Percentiles rank a stretch among this genome's conserved stretches.
These are phyloP conservation scores for Trypanosoma cruzi DNA, from an alignment of 208 protist genomes.

Conservation along the genomic window DNA sequence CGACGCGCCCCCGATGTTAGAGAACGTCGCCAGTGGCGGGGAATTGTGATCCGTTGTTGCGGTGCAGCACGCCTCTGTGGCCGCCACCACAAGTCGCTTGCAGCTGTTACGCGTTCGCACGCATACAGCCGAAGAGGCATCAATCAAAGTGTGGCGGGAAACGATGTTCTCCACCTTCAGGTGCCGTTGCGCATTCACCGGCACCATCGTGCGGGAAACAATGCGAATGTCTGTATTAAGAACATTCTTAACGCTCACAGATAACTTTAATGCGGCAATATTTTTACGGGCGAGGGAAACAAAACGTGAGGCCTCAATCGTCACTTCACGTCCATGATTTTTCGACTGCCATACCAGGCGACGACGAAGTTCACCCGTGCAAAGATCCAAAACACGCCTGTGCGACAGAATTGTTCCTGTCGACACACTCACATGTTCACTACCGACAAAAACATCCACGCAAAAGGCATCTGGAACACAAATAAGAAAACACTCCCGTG, in stretches of 20 bases:
- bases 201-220: conserved; percentile 66
- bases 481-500: conserved; percentile 67
- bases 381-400: conserved; percentile 66
- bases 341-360: conserved; percentile 77
- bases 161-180: conserved; percentile 73
- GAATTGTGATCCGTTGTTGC: conserved; percentile 5
- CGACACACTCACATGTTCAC: conserved; percentile 73
- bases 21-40: neutral
- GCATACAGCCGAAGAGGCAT: conserved; percentile 65
- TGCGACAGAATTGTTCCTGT: conserved; percentile 61
- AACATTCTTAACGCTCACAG: conserved; percentile 78
- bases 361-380: conserved; percentile 74
- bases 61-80: conserved; percentile 55
- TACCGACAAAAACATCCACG: conserved; percentile 81
- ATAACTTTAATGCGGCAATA: conserved; percentile 68
- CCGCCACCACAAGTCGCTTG: conserved; percentile 70
- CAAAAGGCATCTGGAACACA: conserved; percentile 82
- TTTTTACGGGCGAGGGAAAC: conserved; percentile 65
- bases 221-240: conserved; percentile 87
- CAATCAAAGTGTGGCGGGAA: conserved; percentile 58
- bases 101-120: conserved; percentile 88
- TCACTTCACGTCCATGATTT: conserved; percentile 64
- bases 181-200: conserved; percentile 23
- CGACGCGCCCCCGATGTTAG: neutral
- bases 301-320: conserved; percentile 78